Conservation (phyloP, 2,329 filamentous ascomycete species). For the Trichoderma oligosporum region DNA sequence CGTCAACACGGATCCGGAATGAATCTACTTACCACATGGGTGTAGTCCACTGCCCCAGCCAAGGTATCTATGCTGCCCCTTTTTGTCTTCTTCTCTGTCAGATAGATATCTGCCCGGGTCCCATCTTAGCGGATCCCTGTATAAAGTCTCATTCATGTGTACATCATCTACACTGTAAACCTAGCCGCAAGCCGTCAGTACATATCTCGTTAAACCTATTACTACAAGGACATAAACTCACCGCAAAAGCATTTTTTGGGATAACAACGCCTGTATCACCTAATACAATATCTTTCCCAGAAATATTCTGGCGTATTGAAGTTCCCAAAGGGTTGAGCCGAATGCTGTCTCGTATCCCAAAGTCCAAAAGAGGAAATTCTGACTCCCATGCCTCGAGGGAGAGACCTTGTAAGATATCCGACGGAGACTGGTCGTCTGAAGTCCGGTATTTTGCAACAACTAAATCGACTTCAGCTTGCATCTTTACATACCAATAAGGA, state of each 20-base stretch:
- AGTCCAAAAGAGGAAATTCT: constrained; percentile 50
- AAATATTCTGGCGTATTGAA: constrained; percentile 50
- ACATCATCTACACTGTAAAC: constrained; percentile 46
- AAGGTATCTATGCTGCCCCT: constrained; percentile 28
- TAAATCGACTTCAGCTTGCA: constrained; percentile 45
- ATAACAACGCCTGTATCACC: constrained; percentile 46
- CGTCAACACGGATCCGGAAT: not conserved
- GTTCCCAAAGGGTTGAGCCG: constrained; percentile 47
- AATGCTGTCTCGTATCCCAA: constrained; percentile 52
- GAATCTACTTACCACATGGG: constrained; percentile 31
- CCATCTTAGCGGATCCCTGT: constrained; percentile 46
- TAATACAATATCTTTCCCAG: constrained; percentile 42
- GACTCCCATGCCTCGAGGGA: constrained; percentile 52
- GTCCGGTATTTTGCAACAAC: constrained; percentile 42
- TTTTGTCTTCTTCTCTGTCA: constrained; percentile 44
- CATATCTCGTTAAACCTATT: not conserved
- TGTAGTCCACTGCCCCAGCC: constrained; percentile 38
- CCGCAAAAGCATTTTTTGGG: constrained; percentile 44
- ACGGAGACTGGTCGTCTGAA: constrained; percentile 28
- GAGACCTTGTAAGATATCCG: constrained; percentile 41
- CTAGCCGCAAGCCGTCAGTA: constrained; percentile 18
- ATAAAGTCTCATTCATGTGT: constrained; percentile 47
- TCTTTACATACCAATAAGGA: constrained; percentile 43
- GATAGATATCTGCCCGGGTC: constrained; percentile 48
- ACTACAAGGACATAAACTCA: constrained; percentile 16